These are phyloP conservation scores for Sporormia fimetaria DNA, from an alignment of 495 filamentous ascomycete species.

Conservation along the genomic window DNA sequence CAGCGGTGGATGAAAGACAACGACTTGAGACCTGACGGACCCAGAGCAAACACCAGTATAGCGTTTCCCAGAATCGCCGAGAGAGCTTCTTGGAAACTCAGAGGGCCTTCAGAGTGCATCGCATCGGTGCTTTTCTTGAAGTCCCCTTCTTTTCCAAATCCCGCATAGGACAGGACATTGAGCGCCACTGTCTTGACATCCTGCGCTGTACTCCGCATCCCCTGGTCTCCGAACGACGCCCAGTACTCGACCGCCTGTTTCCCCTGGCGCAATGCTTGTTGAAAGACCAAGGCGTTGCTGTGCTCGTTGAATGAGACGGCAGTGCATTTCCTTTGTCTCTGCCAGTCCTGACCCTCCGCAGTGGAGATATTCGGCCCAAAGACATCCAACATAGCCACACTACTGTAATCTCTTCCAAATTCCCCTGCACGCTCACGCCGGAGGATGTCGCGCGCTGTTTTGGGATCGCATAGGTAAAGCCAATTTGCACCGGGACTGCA, in stretches of 20 bases:
- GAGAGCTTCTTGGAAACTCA: too few species aligned
- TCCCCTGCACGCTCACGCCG: constrained; percentile 30
- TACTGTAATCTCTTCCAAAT: constrained; percentile 35
- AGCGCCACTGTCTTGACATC: constrained; percentile 38
- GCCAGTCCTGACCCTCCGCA: constrained; percentile 37
- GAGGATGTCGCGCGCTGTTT: constrained; percentile 33
- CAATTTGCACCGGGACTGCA: constrained; percentile 37
- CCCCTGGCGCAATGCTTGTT: constrained; percentile 28
- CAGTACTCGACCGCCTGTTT: constrained; percentile 32
- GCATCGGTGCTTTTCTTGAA: not conserved
- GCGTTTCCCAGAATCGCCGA: too few species aligned
- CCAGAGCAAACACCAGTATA: too few species aligned
- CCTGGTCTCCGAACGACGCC: constrained; percentile 19
- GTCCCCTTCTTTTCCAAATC: constrained; percentile 25
- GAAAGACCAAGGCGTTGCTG: constrained; percentile 39
- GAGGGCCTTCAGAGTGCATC: too few species aligned
- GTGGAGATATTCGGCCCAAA: constrained; percentile 40
- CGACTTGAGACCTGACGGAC: too few species aligned
- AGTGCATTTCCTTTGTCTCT: constrained; percentile 37
- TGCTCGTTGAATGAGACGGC: constrained; percentile 39
- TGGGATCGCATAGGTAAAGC: constrained; percentile 35
- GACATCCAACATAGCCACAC: constrained; percentile 34
- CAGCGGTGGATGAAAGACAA: too few species aligned
- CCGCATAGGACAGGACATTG: constrained; percentile 36
- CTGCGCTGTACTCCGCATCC: constrained; percentile 23